These are phyloP conservation scores for Diaporthe batatas DNA, from an alignment of 2,329 filamentous ascomycete genomes.

Conservation along the genomic window DNA sequence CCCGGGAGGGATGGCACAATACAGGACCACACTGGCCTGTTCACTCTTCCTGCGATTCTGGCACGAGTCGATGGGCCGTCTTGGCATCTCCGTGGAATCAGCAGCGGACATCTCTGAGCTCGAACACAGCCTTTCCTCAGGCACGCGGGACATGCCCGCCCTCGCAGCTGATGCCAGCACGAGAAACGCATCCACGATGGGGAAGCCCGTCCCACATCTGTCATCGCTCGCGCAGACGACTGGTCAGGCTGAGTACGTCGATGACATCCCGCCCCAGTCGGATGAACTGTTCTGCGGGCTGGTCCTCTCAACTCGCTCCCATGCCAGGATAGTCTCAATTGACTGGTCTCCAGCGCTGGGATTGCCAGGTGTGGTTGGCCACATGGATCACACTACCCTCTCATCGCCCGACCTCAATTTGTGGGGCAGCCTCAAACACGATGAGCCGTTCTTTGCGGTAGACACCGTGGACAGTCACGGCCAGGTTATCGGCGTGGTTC, in stretches of 20 bases:
- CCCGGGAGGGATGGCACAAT: conserved; percentile 97
- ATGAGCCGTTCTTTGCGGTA: conserved; percentile 93
- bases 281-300: conserved; percentile 92
- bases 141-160: not conserved
- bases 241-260: conserved; percentile 94
- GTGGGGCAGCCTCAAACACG: conserved; percentile 86
- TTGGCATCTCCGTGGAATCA: not conserved
- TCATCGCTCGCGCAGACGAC: conserved; percentile 94
- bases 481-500: conserved; percentile 90
- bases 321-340: conserved; percentile 10
- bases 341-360: conserved; percentile 15
- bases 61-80: conserved; percentile 14
- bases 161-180: conserved; percentile 61
- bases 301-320: conserved; percentile 20
- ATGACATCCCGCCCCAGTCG: conserved; percentile 87
- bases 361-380: conserved; percentile 49
- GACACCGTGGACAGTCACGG: conserved; percentile 89
- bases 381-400: conserved; percentile 85
- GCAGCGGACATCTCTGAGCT: not conserved
- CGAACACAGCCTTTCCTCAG: conserved; percentile 1
- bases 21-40: conserved; percentile 88
- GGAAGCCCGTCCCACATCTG: conserved; percentile 85
- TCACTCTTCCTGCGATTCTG: conserved; percentile 98
- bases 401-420: conserved; percentile 83
- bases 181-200: conserved; percentile 77